Conservation (phyloP, 495 filamentous ascomycete genomes). For the Neurospora sp. region DNA sequence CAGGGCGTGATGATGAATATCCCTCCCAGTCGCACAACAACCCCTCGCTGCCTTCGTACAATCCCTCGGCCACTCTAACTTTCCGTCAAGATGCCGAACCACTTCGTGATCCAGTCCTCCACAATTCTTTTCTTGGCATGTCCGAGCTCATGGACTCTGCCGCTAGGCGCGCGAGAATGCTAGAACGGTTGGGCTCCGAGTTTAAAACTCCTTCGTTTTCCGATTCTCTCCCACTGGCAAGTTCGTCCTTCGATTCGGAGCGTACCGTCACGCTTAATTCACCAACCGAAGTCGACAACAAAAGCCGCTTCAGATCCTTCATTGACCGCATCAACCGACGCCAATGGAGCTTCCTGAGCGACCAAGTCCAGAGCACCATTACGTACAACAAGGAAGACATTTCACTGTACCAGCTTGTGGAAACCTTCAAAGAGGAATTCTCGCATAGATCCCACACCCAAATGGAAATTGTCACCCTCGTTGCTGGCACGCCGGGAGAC, state of each 20-base stretch:
- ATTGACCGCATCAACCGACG: slow-evolving; percentile 12
- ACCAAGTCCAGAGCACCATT: slow-evolving; percentile 7
- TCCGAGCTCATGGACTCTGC: not conserved
- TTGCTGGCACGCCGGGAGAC: slow-evolving; percentile 3
- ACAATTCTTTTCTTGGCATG: not conserved
- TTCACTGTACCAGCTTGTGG: slow-evolving; percentile 12
- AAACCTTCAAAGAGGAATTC: slow-evolving; percentile 10
- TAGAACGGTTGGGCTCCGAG: not conserved
- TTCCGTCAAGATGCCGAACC: not conserved
- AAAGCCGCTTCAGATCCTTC: slow-evolving; percentile 8
- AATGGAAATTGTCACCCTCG: slow-evolving; percentile 10
- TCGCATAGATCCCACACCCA: slow-evolving; percentile 6
- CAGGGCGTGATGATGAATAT: not conserved
- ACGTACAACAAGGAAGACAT: slow-evolving; percentile 16
- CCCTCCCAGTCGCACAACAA: not conserved
- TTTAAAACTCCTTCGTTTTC: not conserved
- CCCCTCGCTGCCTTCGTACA: not conserved
- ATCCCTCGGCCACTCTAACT: not conserved
- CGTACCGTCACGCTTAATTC: not conserved
- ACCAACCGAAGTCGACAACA: slow-evolving; percentile 4
- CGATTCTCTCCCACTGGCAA: not conserved
- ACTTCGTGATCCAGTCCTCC: not conserved
- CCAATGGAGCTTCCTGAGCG: slow-evolving; percentile 8
- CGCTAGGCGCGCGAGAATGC: not conserved
- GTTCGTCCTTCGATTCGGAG: not conserved